Percentiles rank a stretch among this genome's conserved stretches.
phyloP scores from a whole-genome alignment of 2,329 filamentous ascomycete genomes.

The Aspergillus sp. region DNA sequence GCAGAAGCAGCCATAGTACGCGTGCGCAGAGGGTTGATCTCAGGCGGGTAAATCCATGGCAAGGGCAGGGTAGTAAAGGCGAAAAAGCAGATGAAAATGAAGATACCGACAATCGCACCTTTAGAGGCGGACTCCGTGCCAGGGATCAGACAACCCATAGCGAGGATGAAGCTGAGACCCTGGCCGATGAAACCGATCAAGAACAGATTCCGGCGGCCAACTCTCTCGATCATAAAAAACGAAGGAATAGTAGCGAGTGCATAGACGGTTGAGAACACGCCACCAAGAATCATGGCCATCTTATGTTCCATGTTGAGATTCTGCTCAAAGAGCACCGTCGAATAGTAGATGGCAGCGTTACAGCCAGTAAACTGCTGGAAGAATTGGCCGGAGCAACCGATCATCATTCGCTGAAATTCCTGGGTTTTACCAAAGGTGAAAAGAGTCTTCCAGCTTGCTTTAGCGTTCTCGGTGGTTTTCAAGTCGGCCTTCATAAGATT shows the following conservation, averaged over 20 bases:
- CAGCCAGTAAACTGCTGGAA: constrained; percentile 49
- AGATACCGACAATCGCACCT: constrained; percentile 56
- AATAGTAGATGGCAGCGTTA: constrained; percentile 48
- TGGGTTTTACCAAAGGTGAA: constrained; percentile 33
- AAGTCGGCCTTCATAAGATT: constrained; percentile 49
- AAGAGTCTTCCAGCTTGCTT: constrained; percentile 25
- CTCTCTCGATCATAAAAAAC: constrained; percentile 32
- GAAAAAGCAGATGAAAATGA: constrained; percentile 67
- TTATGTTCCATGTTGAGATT: constrained; percentile 27
- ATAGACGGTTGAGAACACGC: constrained; percentile 29
- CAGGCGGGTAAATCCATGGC: constrained; percentile 54
- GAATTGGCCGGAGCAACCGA: constrained; percentile 32
- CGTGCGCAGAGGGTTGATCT: constrained; percentile 54
- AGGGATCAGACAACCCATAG: constrained; percentile 34
- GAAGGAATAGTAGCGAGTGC: constrained; percentile 26
- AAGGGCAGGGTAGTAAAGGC: constrained; percentile 63
- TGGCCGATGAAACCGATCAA: constrained; percentile 35
- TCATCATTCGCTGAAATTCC: constrained; percentile 28
- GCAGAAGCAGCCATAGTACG: constrained; percentile 53
- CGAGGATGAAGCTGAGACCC: constrained; percentile 33
- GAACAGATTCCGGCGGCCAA: constrained; percentile 42
- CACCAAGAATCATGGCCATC: constrained; percentile 27
- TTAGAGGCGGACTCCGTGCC: constrained; percentile 23
- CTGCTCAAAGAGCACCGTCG: constrained; percentile 45
- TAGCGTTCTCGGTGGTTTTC: constrained; percentile 31